A percentile compares a stretch with the other conserved stretches of the same genome.
phyloP scores from a whole-genome alignment of 805 yeast species.

The Kodamaea sagamina region DNA sequence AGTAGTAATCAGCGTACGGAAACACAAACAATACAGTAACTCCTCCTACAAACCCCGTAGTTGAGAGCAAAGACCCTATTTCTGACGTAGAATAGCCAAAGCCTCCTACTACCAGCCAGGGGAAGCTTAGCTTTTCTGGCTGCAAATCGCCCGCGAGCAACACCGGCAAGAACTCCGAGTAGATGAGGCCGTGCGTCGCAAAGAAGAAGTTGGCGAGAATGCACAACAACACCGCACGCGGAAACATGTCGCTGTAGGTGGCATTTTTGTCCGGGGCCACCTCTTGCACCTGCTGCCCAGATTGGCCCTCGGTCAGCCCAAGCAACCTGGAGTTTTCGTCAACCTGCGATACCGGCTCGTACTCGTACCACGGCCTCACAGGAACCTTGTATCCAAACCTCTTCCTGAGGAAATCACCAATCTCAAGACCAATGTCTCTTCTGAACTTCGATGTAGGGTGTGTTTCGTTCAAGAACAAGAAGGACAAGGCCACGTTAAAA shows the following conservation, averaged over 20 bases:
- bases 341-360: background rate
- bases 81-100: slow-evolving; percentile 47
- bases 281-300: background rate
- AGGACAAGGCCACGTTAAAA: slow-evolving; percentile 29
- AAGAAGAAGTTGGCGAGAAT: slow-evolving; percentile 41
- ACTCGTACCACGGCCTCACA: slow-evolving; percentile 31
- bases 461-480: slow-evolving; percentile 42
- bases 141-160: slow-evolving; percentile 43
- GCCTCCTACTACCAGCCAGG: slow-evolving; percentile 53
- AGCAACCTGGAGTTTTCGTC: background rate
- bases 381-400: slow-evolving; percentile 30
- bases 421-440: slow-evolving; percentile 35
- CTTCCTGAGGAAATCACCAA: slow-evolving; percentile 35
- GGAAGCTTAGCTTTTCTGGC: slow-evolving; percentile 40
- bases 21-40: slow-evolving; percentile 50
- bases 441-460: slow-evolving; percentile 24
- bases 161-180: slow-evolving; percentile 57
- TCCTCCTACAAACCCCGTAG: slow-evolving; percentile 56
- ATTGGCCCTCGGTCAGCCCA: background rate
- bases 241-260: slow-evolving; percentile 23
- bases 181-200: slow-evolving; percentile 51
- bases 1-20: slow-evolving; percentile 52
- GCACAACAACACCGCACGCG: slow-evolving; percentile 31
- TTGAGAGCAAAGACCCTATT: slow-evolving; percentile 53
- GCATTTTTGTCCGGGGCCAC: background rate